Evolutionary conservation across 176 grass and related monocot species (phyloP), one percentile per base, ranked within the genome.

Genomic region (Phragmites australis): DNA sequence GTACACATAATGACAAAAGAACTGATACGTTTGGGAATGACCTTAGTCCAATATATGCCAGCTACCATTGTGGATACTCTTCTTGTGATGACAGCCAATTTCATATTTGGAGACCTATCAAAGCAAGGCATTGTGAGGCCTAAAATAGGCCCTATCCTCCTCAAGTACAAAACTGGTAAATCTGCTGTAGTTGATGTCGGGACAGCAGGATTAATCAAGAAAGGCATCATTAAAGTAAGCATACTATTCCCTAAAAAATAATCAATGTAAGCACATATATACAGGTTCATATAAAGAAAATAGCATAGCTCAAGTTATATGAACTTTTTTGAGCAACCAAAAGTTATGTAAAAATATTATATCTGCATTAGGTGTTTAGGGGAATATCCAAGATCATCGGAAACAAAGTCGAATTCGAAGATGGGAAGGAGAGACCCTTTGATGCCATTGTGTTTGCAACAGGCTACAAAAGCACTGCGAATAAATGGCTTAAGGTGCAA

Each of bases 371-470:
- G 79, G 67, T 72, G 42, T 23, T 73, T 3, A 0, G 21, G 6
- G 9, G 8, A 1, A 21, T 82, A 73, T 73, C 30, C 0, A 80
- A 73, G 13, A 78, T 93, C 18, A 68, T 45, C 7, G 70, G 80
- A 2, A 47, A 87, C 14, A 62, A 49, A 6, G 31, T 93, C 0
- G 56, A 68, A 48, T 89, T 93, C 21, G 25, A 46, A 10, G 43
- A 52, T 21, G 71, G 57, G 3, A 54, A 77, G 21, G 25, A 82
- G 2, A 0, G 45, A 3, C 15, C 48, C 2, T 90, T 66, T 22
- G 84, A 89, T 34, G 62, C 52, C 0, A 84, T 84, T 4, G 71
- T 92, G 16, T 87, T 92, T 21, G 87, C 90, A 6, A 90, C 91
- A 1, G 87, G 91, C 29, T 93, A 87, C 42, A 75, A 31, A 84